These are phyloP conservation scores for barley (Hordeum vulgare) DNA, from an alignment of 176 grass and related monocot species.

Conservation along the genomic window DNA sequence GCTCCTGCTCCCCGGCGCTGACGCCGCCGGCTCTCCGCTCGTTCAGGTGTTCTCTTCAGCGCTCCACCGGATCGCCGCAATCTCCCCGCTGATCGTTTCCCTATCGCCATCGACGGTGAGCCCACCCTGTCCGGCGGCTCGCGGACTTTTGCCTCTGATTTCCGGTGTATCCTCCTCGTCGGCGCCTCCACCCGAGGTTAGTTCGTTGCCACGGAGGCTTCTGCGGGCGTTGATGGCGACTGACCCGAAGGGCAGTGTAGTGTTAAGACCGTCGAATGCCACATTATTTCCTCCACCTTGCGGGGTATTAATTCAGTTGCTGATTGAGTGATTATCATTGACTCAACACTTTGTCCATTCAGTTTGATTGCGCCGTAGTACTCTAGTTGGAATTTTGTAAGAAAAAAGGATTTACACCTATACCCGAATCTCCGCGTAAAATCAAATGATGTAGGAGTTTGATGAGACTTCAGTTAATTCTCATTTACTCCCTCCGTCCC, in stretches of 20 bases:
- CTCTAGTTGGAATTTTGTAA: not conserved
- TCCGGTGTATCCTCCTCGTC: not conserved
- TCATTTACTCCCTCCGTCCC: too few species aligned
- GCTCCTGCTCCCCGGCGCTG: not conserved
- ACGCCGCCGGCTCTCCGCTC: not conserved
- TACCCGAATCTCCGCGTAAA: too few species aligned
- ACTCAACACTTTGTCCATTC: not conserved
- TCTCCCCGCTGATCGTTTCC: not conserved
- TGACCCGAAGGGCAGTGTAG: not conserved
- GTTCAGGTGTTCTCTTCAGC: not conserved
- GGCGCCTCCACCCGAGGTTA: not conserved
- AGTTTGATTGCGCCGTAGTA: not conserved
- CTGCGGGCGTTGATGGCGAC: not conserved
- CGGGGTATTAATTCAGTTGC: too few species aligned
- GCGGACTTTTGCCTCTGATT: not conserved
- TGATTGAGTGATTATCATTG: not conserved
- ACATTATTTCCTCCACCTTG: not conserved
- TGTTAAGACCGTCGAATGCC: not conserved
- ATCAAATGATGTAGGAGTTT: too few species aligned
- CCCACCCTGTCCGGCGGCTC: not conserved
- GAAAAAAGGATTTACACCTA: not conserved
- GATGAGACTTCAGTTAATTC: too few species aligned
- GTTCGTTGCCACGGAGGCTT: not conserved
- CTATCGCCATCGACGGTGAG: not conserved
- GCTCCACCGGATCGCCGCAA: not conserved